Evolutionary conservation across 2,329 filamentous ascomycete species (phyloP), one percentile per base, ranked within the genome.

Genomic region (Arthrobotrys sinensis): DNA sequence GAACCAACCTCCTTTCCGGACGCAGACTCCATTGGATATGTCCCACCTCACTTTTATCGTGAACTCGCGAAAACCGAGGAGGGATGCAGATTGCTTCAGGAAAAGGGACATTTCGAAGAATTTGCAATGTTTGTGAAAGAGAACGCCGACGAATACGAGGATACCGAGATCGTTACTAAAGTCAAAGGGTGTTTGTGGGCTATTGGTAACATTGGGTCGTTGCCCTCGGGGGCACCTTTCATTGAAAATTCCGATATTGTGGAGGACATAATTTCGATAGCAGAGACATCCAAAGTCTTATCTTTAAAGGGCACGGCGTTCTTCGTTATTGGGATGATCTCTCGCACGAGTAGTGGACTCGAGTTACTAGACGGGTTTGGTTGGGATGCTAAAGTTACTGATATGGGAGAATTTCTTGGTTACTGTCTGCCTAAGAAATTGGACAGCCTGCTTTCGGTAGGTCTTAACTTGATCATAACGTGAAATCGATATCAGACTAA

Each of bases 141-240:
- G 80, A 91, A 94, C 81, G 92, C 91, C 40, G 91, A 94, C 86
- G 92, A 96, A 81, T 91, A 91, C 48, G 92, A 96, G 80, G 96
- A 99, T 82, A 84, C 89, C 0, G 96, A 99, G 84, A 88, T 91
- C 24, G 90, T 98, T 52, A 90, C 93, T 75, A 98, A 97, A 83
- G 93, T 98, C 80, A 99, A 99, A 84, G 96, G 94, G 6, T 97
- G 94, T 83, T 87, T 99, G 57, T 99, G 96, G 96, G 96, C 96
- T 0, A 94, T 99, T 0, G 96, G 96, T 24, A 99, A 99, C 81
- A 95, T 99, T 43, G 96, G 96, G 0, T 97, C 94, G 0, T 98
- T 99, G 94, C 95, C 98, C 82, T 90, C 97, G 1, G 96, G 96
- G 0, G 95, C 95, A 0, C 94, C 94, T 0, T 99, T 99, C 83